phyloP scores from a whole-genome alignment of 306 rosid genomes.

The Sicyos baderoa region DNA sequence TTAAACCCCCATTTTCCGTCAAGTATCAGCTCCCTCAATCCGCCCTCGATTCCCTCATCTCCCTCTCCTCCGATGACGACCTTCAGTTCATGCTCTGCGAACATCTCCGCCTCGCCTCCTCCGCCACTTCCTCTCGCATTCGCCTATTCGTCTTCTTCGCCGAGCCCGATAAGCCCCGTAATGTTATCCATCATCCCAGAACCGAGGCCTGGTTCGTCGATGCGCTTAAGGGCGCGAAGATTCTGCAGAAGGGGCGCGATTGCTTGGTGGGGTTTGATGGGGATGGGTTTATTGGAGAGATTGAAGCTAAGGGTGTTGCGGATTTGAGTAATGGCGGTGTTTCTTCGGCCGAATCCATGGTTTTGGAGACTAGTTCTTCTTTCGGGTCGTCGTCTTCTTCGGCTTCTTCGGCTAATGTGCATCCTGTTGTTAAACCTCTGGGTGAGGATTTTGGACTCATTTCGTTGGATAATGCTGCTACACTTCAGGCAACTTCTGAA shows the following conservation, averaged over 20 bases:
- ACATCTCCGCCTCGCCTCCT: conserved; percentile 25
- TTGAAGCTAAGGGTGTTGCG: conserved; percentile 13
- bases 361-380: conserved; percentile 47
- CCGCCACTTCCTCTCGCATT: conserved; percentile 29
- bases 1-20: conserved; percentile 29
- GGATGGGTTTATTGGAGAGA: conserved; percentile 11
- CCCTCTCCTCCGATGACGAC: conserved; percentile 38
- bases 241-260: conserved; percentile 34
- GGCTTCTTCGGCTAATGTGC: conserved; percentile 36
- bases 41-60: conserved; percentile 40
- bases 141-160: conserved; percentile 38
- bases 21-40: conserved; percentile 54
- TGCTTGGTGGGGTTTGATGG: conserved; percentile 26
- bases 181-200: conserved; percentile 40
- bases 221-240: conserved; percentile 41
- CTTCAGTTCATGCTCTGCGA: conserved; percentile 36
- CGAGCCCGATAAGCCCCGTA: conserved; percentile 4
- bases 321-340: conserved; percentile 13
- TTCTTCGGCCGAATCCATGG: conserved; percentile 34
- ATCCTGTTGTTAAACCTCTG: conserved; percentile 26
- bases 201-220: conserved; percentile 55
- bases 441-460: conserved; percentile 25
- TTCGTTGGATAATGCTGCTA: conserved; percentile 21
- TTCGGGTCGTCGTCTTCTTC: conserved; percentile 46
- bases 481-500: conserved; percentile 18